Conservation (phyloP, 75 land plant species). For the Pseudotsuga menziesii region DNA sequence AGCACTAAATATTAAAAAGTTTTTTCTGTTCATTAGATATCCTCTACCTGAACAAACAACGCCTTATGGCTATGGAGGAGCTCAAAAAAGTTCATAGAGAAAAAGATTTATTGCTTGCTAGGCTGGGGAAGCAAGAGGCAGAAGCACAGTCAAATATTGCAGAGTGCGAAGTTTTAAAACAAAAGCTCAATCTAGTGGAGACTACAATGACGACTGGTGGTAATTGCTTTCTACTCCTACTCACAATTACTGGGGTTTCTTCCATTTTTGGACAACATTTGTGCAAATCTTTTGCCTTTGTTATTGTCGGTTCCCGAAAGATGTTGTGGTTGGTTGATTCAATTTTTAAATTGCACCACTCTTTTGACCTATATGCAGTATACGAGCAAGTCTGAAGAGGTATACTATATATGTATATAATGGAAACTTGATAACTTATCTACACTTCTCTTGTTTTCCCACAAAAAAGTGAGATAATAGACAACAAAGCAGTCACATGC, state of each 20-base stretch:
- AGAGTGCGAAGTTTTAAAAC: slow-evolving; percentile 22
- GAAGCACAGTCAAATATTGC: slow-evolving; percentile 21
- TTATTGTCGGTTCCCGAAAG: neutral
- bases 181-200: slow-evolving; percentile 7
- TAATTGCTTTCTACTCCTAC: neutral
- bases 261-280: neutral
- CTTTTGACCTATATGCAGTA: neutral
- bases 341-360: neutral
- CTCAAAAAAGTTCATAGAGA: slow-evolving; percentile 37
- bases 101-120: slow-evolving; percentile 35
- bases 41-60: slow-evolving; percentile 48
- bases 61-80: slow-evolving; percentile 50
- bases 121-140: slow-evolving; percentile 28
- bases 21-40: slow-evolving; percentile 31
- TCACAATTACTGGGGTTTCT: neutral
- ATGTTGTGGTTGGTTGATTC: neutral
- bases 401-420: neutral
- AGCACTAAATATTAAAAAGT: neutral
- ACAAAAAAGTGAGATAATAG: too few species aligned
- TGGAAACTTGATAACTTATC: too few species aligned
- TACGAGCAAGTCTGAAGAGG: neutral
- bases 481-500: too few species aligned
- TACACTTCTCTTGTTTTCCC: too few species aligned
- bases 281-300: neutral
- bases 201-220: neutral